Conservation (phyloP, 495 filamentous ascomycete species). For the Pseudoneurospora amorphoporcata region DNA sequence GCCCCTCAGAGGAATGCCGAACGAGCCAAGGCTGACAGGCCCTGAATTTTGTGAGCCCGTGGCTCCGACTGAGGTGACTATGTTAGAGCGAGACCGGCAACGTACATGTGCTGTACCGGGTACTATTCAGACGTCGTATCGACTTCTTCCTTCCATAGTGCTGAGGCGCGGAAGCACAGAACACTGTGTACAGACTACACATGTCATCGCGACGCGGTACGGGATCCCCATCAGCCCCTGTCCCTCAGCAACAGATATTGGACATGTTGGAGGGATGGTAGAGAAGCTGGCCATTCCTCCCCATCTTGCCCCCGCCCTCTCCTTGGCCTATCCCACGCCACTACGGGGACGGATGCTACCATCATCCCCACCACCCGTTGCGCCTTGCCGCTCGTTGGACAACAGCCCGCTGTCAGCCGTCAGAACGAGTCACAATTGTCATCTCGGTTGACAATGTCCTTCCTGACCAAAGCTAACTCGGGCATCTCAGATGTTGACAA, state of each 20-base stretch:
- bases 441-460: neutral
- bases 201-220: neutral
- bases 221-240: no score
- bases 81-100: neutral
- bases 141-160: neutral
- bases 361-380: neutral
- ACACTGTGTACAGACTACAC: neutral
- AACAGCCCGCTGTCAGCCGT: neutral
- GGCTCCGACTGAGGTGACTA: neutral
- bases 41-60: neutral
- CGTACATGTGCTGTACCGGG: neutral
- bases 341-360: neutral
- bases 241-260: no score
- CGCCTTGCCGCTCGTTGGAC: neutral
- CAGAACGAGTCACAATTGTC: neutral
- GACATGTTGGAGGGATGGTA: neutral
- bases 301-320: neutral
- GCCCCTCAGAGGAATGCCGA: neutral
- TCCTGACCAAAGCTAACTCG: neutral
- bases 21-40: neutral
- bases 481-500: neutral
- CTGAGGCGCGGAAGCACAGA: neutral
- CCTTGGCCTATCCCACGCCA: neutral
- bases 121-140: neutral
- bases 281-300: neutral